These are phyloP conservation scores for Trichoderma simmonsii DNA, from an alignment of 2,329 filamentous ascomycete species.

Conservation along the genomic window DNA sequence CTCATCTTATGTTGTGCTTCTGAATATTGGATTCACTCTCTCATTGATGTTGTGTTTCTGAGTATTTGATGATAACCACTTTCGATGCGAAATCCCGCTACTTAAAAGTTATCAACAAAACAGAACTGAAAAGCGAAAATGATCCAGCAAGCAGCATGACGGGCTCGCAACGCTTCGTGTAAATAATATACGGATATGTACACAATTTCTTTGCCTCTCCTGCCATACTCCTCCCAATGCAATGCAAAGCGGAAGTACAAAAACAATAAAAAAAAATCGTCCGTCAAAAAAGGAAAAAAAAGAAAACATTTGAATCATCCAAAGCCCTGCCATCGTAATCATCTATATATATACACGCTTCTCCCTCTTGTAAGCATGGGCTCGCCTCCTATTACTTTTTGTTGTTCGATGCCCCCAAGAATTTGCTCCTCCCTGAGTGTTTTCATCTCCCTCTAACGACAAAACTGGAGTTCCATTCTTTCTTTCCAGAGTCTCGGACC, in stretches of 20 bases:
- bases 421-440: not conserved
- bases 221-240: conserved; percentile 1
- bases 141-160: not conserved
- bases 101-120: too few species aligned
- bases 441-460: not conserved
- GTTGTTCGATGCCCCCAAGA: not conserved
- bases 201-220: not conserved
- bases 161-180: not conserved
- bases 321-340: not conserved
- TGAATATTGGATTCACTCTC: too few species aligned
- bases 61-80: not conserved
- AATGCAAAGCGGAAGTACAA: not conserved
- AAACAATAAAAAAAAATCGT: not conserved
- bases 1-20: too few species aligned
- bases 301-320: not conserved
- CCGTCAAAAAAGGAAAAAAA: not conserved
- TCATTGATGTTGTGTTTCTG: not conserved
- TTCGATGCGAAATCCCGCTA: not conserved
- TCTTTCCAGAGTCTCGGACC: not conserved
- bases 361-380: not conserved
- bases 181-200: not conserved
- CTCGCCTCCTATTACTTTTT: not conserved
- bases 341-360: not conserved
- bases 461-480: not conserved
- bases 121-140: too few species aligned